phyloP scores from a whole-genome alignment of 2,329 filamentous ascomycete species.

The Balansia obtecta region DNA sequence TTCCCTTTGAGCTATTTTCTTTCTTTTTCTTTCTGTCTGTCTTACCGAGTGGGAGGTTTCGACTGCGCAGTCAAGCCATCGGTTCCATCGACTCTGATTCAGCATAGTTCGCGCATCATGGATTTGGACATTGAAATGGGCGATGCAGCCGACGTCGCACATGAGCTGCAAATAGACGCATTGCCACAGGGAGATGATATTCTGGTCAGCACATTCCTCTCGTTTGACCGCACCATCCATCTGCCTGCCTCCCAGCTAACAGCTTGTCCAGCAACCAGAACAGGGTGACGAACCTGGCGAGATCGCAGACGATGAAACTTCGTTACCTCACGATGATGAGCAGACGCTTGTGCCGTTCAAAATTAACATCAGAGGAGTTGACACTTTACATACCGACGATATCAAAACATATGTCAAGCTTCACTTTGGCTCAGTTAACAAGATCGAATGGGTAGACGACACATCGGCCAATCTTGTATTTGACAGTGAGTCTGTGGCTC shows the following conservation, averaged over 20 bases:
- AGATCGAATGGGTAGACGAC: conserved; percentile 93
- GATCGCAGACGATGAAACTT: conserved; percentile 22
- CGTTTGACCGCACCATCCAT: neutral
- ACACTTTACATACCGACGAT: conserved; percentile 68
- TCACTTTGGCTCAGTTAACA: conserved; percentile 48
- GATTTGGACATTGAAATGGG: conserved; percentile 65
- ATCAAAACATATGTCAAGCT: conserved; percentile 63
- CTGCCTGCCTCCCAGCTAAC: conserved; percentile 8
- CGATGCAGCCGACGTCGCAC: conserved; percentile 33
- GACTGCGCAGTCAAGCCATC: too few species aligned
- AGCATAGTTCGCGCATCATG: conserved; percentile 29
- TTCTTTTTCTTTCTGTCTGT: too few species aligned
- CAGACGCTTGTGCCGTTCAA: conserved; percentile 36
- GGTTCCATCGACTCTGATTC: neutral
- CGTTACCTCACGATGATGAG: conserved; percentile 11
- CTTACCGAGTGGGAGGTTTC: too few species aligned
- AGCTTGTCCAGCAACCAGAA: conserved; percentile 18
- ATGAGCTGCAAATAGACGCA: conserved; percentile 16
- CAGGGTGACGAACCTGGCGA: conserved; percentile 27
- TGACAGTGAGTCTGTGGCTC: conserved; percentile 36
- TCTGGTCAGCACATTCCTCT: conserved; percentile 15
- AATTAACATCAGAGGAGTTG: conserved; percentile 73
- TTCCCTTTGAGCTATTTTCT: too few species aligned
- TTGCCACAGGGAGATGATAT: conserved; percentile 23
- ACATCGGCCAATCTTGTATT: conserved; percentile 81